Conservation (phyloP, 495 filamentous ascomycete species). For the Tuber calosporum region DNA sequence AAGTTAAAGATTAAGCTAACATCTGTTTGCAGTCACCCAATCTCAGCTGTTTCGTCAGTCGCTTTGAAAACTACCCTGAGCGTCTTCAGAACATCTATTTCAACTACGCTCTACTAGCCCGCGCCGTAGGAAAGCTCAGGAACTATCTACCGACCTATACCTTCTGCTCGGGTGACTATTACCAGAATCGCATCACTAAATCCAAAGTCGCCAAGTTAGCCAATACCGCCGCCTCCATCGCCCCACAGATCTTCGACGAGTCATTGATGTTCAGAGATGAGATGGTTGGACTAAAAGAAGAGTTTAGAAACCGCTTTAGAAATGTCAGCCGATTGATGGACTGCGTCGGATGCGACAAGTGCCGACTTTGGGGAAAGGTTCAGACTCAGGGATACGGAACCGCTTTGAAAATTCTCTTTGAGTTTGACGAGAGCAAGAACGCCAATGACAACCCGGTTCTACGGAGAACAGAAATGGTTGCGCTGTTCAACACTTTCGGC, state of each 20-base stretch:
- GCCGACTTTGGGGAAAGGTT: conserved; percentile 95
- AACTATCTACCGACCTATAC: conserved; percentile 76
- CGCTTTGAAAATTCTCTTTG: conserved; percentile 89
- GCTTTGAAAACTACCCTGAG: conserved; percentile 76
- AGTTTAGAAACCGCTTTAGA: conserved; percentile 93
- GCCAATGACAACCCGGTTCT: conserved; percentile 63
- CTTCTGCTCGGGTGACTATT: conserved; percentile 80
- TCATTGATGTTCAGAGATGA: conserved; percentile 82
- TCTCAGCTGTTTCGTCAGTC: conserved; percentile 74
- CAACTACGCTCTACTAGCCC: conserved; percentile 89
- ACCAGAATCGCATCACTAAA: conserved; percentile 71
- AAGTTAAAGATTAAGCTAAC: neutral
- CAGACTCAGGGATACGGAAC: conserved; percentile 93
- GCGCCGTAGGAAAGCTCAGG: conserved; percentile 84
- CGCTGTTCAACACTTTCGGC: conserved; percentile 86
- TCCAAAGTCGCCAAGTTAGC: conserved; percentile 68
- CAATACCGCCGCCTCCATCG: conserved; percentile 54
- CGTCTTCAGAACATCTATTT: conserved; percentile 97
- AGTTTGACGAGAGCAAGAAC: conserved; percentile 76
- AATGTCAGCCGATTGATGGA: conserved; percentile 97
- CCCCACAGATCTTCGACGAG: conserved; percentile 83
- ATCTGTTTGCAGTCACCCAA: conserved; percentile 55
- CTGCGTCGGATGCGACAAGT: conserved; percentile 98
- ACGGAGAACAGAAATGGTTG: conserved; percentile 83
- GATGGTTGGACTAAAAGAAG: conserved; percentile 73